phyloP scores from a whole-genome alignment of 129 eudicot genomes.

The Lactuca sativa region DNA sequence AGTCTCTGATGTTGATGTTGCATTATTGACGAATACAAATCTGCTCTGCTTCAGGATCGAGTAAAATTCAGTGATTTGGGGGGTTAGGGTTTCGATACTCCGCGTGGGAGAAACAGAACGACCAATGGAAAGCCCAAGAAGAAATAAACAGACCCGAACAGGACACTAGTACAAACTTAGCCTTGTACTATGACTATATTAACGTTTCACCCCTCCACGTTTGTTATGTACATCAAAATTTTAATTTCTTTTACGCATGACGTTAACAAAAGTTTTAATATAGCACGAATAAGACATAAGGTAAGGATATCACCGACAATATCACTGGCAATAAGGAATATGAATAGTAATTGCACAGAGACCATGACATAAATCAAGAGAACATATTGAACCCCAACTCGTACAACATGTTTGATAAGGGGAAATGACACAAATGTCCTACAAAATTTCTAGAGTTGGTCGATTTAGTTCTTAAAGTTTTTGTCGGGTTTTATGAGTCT shows the following conservation, averaged over 20 bases:
- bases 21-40: constrained; percentile 29
- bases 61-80: background rate
- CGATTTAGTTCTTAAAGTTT: too few relatives aligned
- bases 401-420: too few relatives aligned
- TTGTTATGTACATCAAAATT: too few relatives aligned
- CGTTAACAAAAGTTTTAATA: background rate
- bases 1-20: constrained; percentile 53
- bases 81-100: constrained; percentile 34
- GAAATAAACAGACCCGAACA: background rate
- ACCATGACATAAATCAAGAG: too few relatives aligned
- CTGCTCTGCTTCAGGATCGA: background rate
- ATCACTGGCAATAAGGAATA: too few relatives aligned
- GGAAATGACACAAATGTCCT: too few relatives aligned
- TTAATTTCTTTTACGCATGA: too few relatives aligned
- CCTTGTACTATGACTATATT: background rate
- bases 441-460: too few relatives aligned
- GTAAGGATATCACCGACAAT: too few relatives aligned
- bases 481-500: too few relatives aligned
- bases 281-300: background rate
- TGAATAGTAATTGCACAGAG: too few relatives aligned
- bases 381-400: too few relatives aligned
- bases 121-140: constrained; percentile 17
- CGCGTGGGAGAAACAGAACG: constrained; percentile 11
- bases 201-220: background rate
- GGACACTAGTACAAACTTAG: background rate